Percentiles rank a stretch among this genome's conserved stretches.
phyloP scores from a whole-genome alignment of 225 moss, liverwort and hornwort species.

The Marchantia polymorpha region DNA sequence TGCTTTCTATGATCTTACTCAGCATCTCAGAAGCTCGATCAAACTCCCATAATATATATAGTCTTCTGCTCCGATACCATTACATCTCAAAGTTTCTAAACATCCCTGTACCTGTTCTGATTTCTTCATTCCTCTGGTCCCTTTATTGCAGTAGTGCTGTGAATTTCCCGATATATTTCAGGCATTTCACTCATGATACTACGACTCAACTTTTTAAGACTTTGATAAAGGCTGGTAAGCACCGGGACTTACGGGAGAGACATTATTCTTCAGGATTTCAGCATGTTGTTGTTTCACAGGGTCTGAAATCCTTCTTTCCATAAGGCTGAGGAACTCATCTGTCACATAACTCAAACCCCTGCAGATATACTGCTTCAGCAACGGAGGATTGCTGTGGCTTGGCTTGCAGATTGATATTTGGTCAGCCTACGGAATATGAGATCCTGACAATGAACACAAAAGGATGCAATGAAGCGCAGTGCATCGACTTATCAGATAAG shows the following conservation, averaged over 20 bases:
- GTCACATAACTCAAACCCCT: slow-evolving; percentile 40
- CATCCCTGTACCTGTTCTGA: background rate
- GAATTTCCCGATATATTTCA: background rate
- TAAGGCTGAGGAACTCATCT: slow-evolving; percentile 24
- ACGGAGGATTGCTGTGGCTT: background rate
- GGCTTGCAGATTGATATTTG: background rate
- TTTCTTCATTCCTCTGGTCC: background rate
- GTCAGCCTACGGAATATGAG: background rate
- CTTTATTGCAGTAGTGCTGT: background rate
- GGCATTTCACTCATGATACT: background rate
- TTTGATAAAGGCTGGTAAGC: background rate
- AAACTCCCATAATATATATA: too few relatives aligned
- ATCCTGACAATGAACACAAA: background rate
- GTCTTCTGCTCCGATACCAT: too few relatives aligned
- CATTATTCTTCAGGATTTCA: slow-evolving; percentile 20
- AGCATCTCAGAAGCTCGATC: too few relatives aligned
- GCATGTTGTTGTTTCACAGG: slow-evolving; percentile 15
- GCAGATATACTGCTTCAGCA: background rate
- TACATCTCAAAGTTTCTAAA: too few relatives aligned
- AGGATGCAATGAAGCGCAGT: background rate
- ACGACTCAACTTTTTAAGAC: background rate
- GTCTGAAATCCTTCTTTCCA: slow-evolving; percentile 28
- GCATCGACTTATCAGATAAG: background rate
- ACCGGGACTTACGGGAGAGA: slow-evolving; percentile 18
- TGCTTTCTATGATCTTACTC: too few relatives aligned